Conservation (phyloP, 139 green algal species). For the Chlorella sp. region DNA sequence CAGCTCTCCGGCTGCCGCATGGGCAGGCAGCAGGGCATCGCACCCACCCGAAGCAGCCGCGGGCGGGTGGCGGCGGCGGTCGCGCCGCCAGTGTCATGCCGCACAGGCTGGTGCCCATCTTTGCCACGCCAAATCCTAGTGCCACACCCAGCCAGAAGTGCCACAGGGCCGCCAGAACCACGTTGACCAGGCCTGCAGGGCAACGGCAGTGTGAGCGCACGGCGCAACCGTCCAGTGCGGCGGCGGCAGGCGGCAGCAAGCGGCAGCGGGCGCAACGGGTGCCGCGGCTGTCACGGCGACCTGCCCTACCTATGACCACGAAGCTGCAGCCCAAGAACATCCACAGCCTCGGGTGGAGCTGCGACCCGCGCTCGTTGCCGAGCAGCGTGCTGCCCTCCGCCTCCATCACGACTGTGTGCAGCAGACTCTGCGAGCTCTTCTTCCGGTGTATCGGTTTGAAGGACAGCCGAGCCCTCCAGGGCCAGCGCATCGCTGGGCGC, state of each 20-base stretch:
- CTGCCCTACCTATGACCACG: not conserved
- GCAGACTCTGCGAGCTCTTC: not conserved
- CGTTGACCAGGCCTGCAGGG: slow-evolving; percentile 21
- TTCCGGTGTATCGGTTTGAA: not conserved
- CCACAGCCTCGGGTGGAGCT: slow-evolving; percentile 28
- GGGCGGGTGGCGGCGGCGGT: slow-evolving; percentile 12
- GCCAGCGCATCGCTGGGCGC: not conserved
- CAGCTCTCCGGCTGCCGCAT: no score
- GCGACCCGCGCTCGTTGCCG: not conserved
- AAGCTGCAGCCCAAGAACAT: slow-evolving; percentile 3
- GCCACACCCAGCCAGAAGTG: slow-evolving; percentile 27
- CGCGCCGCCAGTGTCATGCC: slow-evolving; percentile 32
- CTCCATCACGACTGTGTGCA: not conserved
- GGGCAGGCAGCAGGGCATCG: no score
- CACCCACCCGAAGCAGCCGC: slow-evolving; percentile 19
- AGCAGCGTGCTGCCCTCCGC: not conserved
- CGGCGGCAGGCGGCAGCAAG: not conserved
- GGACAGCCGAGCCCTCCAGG: not conserved
- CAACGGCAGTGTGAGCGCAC: not conserved
- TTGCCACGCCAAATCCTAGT: slow-evolving; percentile 31
- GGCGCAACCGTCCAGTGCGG: not conserved
- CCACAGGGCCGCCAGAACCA: slow-evolving; percentile 22
- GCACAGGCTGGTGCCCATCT: slow-evolving; percentile 34
- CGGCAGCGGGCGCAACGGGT: not conserved
- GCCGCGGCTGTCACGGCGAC: no score